Base-by-base conservation (phyloP, 495 filamentous ascomycete genomes). In the Penicillium verhagenii region DNA sequence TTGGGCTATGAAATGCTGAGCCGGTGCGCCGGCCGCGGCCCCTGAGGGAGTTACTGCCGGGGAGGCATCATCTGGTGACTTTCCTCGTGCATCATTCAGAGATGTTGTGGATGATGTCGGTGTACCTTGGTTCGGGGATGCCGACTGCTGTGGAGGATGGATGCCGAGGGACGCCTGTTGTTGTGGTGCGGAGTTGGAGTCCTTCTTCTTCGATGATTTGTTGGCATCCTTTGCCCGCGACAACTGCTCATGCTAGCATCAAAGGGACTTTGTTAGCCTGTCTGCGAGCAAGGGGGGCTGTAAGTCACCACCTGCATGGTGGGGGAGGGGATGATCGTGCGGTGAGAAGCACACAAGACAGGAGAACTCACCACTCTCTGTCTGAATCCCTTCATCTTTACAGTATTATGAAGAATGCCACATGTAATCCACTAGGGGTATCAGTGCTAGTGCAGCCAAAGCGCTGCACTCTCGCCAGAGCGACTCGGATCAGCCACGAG, bases 331-430 rank as follows among this genome's bases (percentile, higher is more conserved):
- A 13, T 54, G 39, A 53, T 58, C 46, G 54, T 64, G 62, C 50
- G 51, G 44, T 60, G 50, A 58, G 54, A 50, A 51, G 63, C 50
- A 45, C 42, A 47, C 50, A 28, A 37, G 2, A 37, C 33, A 45
- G 60, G 59, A 44, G 54, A 58, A 88, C 93, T 81, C 81, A 96
- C 93, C 79, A 97, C 95, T 88, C 89, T 88, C 79, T 96, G 91
- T 78, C 94, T 88, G 75, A 98, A 96, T 68, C 90, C 86, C 79
- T 96, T 97, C 94, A 98, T 97, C 77, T 83, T 91, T 54, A 60
- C 59, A 39, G 49, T 53, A 54, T 58, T 58, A 55, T 66, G 49
- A 45, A 45, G 61, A 69, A 52, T 63, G 54, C 69, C 70, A 67
- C 73, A 76, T 74, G 66, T 71, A 76, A 67, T 72, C 64, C 61